These are phyloP conservation scores for Phaffia rhodozyma DNA, from an alignment of 1,284 basidiomycete species.

Conservation along the genomic window DNA sequence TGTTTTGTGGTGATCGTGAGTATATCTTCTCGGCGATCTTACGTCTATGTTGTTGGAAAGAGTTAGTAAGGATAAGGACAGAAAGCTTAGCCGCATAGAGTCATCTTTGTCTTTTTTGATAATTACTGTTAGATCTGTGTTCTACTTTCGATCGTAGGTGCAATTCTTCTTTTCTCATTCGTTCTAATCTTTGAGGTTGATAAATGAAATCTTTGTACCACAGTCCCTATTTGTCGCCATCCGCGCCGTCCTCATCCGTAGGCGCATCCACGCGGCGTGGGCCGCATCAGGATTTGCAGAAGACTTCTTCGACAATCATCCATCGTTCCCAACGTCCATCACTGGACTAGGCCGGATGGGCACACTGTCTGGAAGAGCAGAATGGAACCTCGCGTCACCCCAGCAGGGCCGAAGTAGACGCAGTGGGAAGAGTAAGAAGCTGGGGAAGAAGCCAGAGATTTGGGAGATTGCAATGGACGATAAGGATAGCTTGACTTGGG, in stretches of 20 bases:
- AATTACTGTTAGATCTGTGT: too few species aligned
- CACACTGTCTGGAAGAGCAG: neutral
- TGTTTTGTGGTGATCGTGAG: too few species aligned
- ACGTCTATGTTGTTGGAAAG: too few species aligned
- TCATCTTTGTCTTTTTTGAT: too few species aligned
- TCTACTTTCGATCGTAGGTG: too few species aligned
- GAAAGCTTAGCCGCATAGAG: too few species aligned
- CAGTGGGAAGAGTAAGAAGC: neutral
- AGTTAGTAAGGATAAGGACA: too few species aligned
- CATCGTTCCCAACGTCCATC: neutral
- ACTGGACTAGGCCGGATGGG: neutral
- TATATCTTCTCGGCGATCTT: too few species aligned
- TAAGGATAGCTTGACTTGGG: neutral
- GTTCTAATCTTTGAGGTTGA: too few species aligned
- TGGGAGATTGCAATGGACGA: slow-evolving; percentile 5
- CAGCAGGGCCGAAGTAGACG: neutral
- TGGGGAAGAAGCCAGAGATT: neutral
- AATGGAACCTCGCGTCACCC: neutral
- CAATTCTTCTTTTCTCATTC: too few species aligned
- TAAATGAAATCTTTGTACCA: neutral
- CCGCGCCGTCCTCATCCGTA: slow-evolving; percentile 8
- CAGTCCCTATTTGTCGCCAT: slow-evolving; percentile 7
- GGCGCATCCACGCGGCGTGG: slow-evolving; percentile 14
- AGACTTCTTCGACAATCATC: slow-evolving; percentile 13
- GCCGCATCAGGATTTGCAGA: slow-evolving; percentile 12